phyloP scores from a whole-genome alignment of 129 eudicot genomes.

The Gnaphalium uliginosum region DNA sequence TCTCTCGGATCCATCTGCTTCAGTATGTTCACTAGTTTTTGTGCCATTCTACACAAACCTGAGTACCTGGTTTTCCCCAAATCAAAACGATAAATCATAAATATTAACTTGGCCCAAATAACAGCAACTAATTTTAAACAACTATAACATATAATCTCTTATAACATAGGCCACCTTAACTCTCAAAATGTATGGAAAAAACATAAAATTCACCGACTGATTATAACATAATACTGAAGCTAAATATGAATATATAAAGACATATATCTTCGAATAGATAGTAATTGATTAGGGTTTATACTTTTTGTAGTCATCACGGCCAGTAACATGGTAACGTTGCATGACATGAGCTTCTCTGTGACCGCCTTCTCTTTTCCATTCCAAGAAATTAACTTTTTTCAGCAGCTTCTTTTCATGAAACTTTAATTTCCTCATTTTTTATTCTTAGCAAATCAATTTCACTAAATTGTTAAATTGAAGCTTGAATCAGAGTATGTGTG shows the following conservation, averaged over 20 bases:
- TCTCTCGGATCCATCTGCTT: slow-evolving; percentile 92
- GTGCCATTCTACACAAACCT: slow-evolving; percentile 73
- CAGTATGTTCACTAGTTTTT: slow-evolving; percentile 79
- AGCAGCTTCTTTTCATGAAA: slow-evolving; percentile 83
- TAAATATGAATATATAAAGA: no score
- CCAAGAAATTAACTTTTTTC: slow-evolving; percentile 73
- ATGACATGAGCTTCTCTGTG: slow-evolving; percentile 83
- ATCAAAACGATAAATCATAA: slow-evolving; percentile 3
- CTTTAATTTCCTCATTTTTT: slow-evolving; percentile 79
- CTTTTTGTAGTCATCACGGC: slow-evolving; percentile 85
- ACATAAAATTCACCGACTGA: not conserved
- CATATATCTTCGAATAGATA: no score
- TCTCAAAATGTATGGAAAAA: no score
- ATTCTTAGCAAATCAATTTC: not conserved
- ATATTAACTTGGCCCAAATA: not conserved
- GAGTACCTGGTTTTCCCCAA: slow-evolving; percentile 53
- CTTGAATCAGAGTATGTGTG: not conserved
- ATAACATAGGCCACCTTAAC: no score
- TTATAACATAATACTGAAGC: no score
- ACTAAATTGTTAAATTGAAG: not conserved
- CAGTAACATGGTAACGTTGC: slow-evolving; percentile 85
- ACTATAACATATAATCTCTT: not conserved
- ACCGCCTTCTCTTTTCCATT: slow-evolving; percentile 97
- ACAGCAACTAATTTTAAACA: not conserved
- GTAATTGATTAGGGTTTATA: not conserved